Evolutionary conservation across 2,329 filamentous ascomycete genomes (phyloP), one percentile per base, ranked within the genome.

Genomic region (Trichoderma gracile): DNA sequence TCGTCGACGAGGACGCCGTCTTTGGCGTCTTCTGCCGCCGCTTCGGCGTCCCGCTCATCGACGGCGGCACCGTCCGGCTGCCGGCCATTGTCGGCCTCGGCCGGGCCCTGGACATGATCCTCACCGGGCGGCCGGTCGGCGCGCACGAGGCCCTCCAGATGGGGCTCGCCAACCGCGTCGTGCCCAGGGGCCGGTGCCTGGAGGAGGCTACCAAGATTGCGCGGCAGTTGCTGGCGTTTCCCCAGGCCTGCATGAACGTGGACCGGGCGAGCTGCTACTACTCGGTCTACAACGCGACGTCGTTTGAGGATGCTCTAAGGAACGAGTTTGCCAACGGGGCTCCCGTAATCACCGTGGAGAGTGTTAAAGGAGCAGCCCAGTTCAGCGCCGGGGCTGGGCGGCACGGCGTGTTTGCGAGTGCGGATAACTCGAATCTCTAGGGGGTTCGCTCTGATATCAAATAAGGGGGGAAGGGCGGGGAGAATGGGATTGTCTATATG

Each of bases 21-120:
- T 83, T 86, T 58, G 84, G 83, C 2, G 79, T 86, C 3, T 86
- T 85, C 68, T 85, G 81, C 70, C 76, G 84, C 2, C 77, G 82
- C 2, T 84, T 70, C 12, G 71, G 71, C 9, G 70, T 73, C 1
- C 70, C 71, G 4, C 68, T 73, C 19, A 70, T 72, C 14, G 83
- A 76, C 43, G 75, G 72, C 6, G 84, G 83, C 1, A 85, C 83
- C 0, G 82, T 85, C 0, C 78, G 83, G 1, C 71, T 85, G 3
- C 82, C 80, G 63, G 77, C 78, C 0, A 77, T 84, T 42, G 70
- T 86, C 23, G 84, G 84, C 0, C 74, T 86, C 1, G 82, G 82
- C 0, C 71, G 82, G 3, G 83, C 84, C 0, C 66, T 86, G 62
- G 84, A 86, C 70, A 82, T 86, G 79, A 83, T 86, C 17, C 73